Evolutionary conservation across 345 rosid species (phyloP), one percentile per base, ranked within the genome.

Genomic region (Cardamine resedifolia): DNA sequence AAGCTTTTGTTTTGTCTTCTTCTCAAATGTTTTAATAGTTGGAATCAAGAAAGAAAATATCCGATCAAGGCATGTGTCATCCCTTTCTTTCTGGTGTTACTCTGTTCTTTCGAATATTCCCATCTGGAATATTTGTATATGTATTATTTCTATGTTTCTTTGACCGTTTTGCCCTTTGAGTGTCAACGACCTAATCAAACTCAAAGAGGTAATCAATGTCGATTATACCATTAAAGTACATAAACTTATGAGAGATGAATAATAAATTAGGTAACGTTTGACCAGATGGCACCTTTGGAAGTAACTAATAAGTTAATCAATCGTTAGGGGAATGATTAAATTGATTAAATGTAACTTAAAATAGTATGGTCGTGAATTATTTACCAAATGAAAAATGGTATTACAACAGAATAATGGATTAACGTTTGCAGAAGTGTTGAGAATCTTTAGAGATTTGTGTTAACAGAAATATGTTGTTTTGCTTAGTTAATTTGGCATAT

Each of bases 141-240:
- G 34, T 60, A 50, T 74, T 67, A 66, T 74, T 74, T 73, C 2
- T n/a, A 0, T 63, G 7, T 11, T 1, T 34, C 0, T 3, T 28
- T 23, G 43, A 44, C 48, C 20, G 4, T 43, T 43, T 43, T 55
- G 24, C 53, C 73, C 28, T 59, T 41, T 51, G 14, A 60, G 24
- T 55, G 70, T 75, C 74, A 68, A 75, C 79, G 74, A 75, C 79
- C 62, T 61, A 43, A 75, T 61, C 69, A 68, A 75, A 75, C 64
- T 31, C 34, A 24, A 60, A 30, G 34, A 68, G 64, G 69, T 75
- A 53, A 52, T 51, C 41, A 67, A 18, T 45, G 58, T 24, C 26
- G 57, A 71, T 50, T 47, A 34, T 33, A 23, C 20, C 28, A 58
- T 30, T 41, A 48, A 26, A 26, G n/a, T n/a, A 16, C 24, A 49